These are phyloP conservation scores for Aristolochia fimbriata DNA, from an alignment of 164 flowering plant genomes.

Conservation along the genomic window DNA sequence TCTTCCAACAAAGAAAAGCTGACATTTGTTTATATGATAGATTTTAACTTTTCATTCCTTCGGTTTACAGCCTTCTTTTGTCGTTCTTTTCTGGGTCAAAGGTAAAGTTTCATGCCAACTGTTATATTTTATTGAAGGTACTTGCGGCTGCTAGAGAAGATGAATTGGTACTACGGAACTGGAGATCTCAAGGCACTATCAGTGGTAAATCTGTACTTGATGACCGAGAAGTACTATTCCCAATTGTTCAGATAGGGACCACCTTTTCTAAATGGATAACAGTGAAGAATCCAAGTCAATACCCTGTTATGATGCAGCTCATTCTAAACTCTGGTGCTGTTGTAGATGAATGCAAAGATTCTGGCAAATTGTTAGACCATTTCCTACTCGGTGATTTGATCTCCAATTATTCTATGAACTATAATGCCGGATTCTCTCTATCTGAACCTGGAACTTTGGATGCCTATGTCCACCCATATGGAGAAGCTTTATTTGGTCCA, in stretches of 20 bases:
- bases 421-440: constrained; percentile 49
- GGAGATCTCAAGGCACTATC: constrained; percentile 57
- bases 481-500: constrained; percentile 61
- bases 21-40: no score
- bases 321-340: constrained; percentile 57
- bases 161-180: constrained; percentile 46
- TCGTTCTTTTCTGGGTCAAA: no score
- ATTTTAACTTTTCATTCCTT: no score
- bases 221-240: constrained; percentile 51
- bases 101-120: no score
- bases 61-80: no score
- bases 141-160: constrained; percentile 36
- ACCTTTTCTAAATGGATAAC: constrained; percentile 47
- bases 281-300: constrained; percentile 60
- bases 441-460: constrained; percentile 50
- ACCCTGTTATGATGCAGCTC: constrained; percentile 73
- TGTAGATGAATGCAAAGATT: constrained; percentile 41
- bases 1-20: no score
- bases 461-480: constrained; percentile 59
- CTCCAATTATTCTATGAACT: constrained; percentile 18
- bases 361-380: constrained; percentile 24
- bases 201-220: constrained; percentile 54
- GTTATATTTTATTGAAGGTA: constrained; percentile 23
- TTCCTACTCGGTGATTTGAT: constrained; percentile 25
- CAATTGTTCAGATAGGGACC: constrained; percentile 51